Evolutionary conservation across 2,329 filamentous ascomycete species (phyloP), one percentile per base, ranked within the genome.

Genomic region (Raffaelea ambrosiae): DNA sequence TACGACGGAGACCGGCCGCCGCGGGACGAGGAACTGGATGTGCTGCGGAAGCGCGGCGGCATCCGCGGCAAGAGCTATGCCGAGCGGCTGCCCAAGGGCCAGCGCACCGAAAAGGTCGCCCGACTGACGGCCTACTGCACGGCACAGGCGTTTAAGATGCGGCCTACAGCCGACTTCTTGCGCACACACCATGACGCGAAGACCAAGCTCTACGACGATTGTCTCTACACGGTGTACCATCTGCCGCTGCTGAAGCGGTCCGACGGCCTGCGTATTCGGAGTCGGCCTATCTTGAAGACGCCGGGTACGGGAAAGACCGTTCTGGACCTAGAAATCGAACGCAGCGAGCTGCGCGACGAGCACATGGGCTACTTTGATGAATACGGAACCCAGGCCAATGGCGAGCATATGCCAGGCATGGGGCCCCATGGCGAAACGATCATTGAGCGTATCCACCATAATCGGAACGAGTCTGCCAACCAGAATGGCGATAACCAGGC

Each of bases 141-240:
- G 0, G 91, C 93, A 1, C 88, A 96, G 64, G 87, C 86, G 8
- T 97, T 90, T 69, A 95, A 91, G 68, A 81, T 95, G 68, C 84
- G 86, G 57, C 79, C 83, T 22, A 88, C 89, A n/a, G 88, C 90
- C 14, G 81, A 87, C 31, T 98, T 98, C 62, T 73, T 96, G 52
- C 84, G 86, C 57, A 86, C 87, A 54, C 84, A 84, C 59, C 93
- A 98, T 67, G 83, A 86, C 29, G 91, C 90, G 1, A 85, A 89
- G 66, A 95, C 91, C 14, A 98, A 98, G 67, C 74, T 97, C 5
- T 98, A 98, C 66, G 93, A 98, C 64, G 93, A 98, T 65, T 98
- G 93, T 61, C 72, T 98, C 21, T 98, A 98, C 62, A 88, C 84
- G 22, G 91, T 95, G 43, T 98, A 98, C 64, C 90, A 96, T 61